A percentile compares a stretch with the other conserved stretches of the same genome.
phyloP scores from a whole-genome alignment of 805 yeast genomes.

The Kodamaea kaohsiungensis region DNA sequence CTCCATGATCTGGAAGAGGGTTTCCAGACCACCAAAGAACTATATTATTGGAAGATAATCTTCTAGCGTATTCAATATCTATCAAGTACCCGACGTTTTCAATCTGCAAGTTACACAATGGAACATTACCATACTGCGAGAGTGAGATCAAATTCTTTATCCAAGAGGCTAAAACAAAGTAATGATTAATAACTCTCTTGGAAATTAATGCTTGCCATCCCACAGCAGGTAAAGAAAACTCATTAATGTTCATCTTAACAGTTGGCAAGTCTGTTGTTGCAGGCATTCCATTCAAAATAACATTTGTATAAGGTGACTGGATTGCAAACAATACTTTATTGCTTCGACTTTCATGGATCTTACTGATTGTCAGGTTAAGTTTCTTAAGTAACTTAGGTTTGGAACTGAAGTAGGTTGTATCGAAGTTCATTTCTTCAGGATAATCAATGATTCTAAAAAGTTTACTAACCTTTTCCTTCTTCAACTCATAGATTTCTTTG shows the following conservation, averaged over 20 bases:
- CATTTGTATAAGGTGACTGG: slow-evolving; percentile 66
- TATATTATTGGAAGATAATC: slow-evolving; percentile 60
- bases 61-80: slow-evolving; percentile 85
- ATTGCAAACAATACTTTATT: slow-evolving; percentile 63
- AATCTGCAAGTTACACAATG: slow-evolving; percentile 80
- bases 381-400: slow-evolving; percentile 56
- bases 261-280: slow-evolving; percentile 60
- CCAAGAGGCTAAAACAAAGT: slow-evolving; percentile 74
- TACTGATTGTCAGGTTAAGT: slow-evolving; percentile 53
- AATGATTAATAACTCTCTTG: slow-evolving; percentile 66
- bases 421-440: slow-evolving; percentile 54
- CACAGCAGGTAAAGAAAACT: slow-evolving; percentile 64
- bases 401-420: slow-evolving; percentile 55
- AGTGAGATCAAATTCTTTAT: slow-evolving; percentile 61
- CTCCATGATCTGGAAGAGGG: slow-evolving; percentile 84
- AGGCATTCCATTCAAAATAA: slow-evolving; percentile 47
- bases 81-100: slow-evolving; percentile 77
- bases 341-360: slow-evolving; percentile 60
- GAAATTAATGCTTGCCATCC: slow-evolving; percentile 78
- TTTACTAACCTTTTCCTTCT: slow-evolving; percentile 45
- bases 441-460: slow-evolving; percentile 53
- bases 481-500: slow-evolving; percentile 49
- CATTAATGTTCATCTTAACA: slow-evolving; percentile 58
- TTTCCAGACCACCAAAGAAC: slow-evolving; percentile 93
- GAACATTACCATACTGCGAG: slow-evolving; percentile 75